phyloP scores from a whole-genome alignment of 2,329 filamentous ascomycete species.

The Talaromyces sp. region DNA sequence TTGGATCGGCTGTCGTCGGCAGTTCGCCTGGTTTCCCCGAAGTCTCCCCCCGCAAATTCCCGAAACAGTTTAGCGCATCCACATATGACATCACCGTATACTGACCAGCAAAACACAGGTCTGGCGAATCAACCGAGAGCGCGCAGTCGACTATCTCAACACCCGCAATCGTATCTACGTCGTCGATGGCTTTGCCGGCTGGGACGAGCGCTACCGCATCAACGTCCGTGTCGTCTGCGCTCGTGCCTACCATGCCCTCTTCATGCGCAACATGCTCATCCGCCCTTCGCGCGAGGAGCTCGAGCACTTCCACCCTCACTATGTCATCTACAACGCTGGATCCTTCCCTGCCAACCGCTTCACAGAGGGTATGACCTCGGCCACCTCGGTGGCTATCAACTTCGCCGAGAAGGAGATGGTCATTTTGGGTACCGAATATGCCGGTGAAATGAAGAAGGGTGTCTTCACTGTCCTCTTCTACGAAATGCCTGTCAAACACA shows the following conservation, averaged over 20 bases:
- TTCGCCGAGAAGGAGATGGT: conserved; percentile 99
- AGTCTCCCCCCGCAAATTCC: conserved; percentile 15
- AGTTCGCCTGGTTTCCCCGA: not conserved
- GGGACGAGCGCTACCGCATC: conserved; percentile 98
- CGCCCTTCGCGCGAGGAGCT: conserved; percentile 86
- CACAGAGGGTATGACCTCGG: conserved; percentile 97
- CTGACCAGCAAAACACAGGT: conserved; percentile 55
- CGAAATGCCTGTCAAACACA: conserved; percentile 99
- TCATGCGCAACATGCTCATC: conserved; percentile 99
- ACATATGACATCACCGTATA: conserved; percentile 31
- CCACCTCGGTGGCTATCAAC: conserved; percentile 97
- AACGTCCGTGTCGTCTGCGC: conserved; percentile 96
- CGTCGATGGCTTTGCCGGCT: conserved; percentile 93
- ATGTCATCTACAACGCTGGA: conserved; percentile 99
- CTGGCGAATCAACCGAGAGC: conserved; percentile 99
- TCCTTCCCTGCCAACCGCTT: conserved; percentile 98
- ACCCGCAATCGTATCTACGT: conserved; percentile 98
- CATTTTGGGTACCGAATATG: conserved; percentile 97
- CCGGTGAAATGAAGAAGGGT: conserved; percentile 96
- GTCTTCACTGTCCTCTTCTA: conserved; percentile 99
- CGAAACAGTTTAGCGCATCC: conserved; percentile 6
- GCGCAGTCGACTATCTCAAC: conserved; percentile 98
- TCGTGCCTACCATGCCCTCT: conserved; percentile 97
- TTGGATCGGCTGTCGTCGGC: not conserved
- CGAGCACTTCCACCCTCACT: conserved; percentile 96